Conservation (phyloP, 768 basidiomycete genomes). For the Kwoniella dejecticola region DNA sequence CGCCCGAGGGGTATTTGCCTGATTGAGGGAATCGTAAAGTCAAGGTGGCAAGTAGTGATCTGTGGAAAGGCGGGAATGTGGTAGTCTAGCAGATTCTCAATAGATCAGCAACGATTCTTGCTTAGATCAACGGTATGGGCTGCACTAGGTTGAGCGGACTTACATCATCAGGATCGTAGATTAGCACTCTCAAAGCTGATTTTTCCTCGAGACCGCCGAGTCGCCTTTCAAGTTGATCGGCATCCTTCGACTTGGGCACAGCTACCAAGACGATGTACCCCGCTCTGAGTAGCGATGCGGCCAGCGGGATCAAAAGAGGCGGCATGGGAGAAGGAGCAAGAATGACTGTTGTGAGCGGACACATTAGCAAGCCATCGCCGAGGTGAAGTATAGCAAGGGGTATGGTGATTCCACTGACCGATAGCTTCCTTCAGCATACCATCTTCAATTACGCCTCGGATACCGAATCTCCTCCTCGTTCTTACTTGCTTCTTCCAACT, state of each 20-base stretch:
- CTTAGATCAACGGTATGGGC: too few species aligned
- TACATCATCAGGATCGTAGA: constrained; percentile 54
- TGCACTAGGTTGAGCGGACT: too few species aligned
- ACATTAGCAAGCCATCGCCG: neutral
- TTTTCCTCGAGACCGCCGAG: constrained; percentile 39
- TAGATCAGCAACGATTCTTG: too few species aligned
- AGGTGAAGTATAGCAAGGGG: neutral
- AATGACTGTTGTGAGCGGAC: constrained; percentile 29
- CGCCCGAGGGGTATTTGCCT: constrained; percentile 25
- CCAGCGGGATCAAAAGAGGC: constrained; percentile 40
- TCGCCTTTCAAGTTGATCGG: constrained; percentile 46
- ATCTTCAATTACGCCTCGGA: constrained; percentile 34
- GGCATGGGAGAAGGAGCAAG: constrained; percentile 49
- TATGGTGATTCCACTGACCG: constrained; percentile 25
- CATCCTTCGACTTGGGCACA: constrained; percentile 49
- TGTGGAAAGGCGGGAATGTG: constrained; percentile 53
- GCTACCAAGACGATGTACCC: constrained; percentile 53
- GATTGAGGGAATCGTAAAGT: constrained; percentile 48
- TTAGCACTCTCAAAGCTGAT: constrained; percentile 41
- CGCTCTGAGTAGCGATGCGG: constrained; percentile 41
- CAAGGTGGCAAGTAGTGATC: constrained; percentile 50
- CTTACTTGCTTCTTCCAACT: neutral
- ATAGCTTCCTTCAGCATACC: constrained; percentile 49
- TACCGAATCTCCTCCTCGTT: constrained; percentile 18
- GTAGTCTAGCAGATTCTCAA: constrained; percentile 39